Evolutionary conservation across 139 green algal genomes (phyloP).

Genomic region (Micractinium sp.): DNA sequence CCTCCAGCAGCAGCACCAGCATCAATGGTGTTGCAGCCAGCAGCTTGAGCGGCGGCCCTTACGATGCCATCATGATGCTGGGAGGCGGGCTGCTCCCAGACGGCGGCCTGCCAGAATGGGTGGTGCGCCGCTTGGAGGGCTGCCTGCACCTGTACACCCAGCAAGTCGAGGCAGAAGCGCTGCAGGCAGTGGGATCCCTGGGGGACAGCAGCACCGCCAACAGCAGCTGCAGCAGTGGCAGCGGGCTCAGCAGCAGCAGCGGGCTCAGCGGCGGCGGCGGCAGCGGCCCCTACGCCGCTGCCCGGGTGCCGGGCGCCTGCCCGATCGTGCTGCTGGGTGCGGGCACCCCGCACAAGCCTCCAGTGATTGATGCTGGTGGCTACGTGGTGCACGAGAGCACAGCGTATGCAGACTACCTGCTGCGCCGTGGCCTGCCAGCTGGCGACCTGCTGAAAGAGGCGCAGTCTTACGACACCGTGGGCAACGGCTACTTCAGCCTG

Average conservation of each 20-base stretch:
- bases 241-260: not conserved
- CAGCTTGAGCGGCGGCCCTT: not conserved
- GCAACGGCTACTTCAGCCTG: slow-evolving; percentile 87
- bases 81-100: slow-evolving; percentile 54
- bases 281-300: not conserved
- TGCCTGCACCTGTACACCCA: slow-evolving; percentile 27
- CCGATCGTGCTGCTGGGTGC: slow-evolving; percentile 63
- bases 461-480: slow-evolving; percentile 84
- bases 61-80: slow-evolving; percentile 49
- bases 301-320: not conserved
- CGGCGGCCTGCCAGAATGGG: slow-evolving; percentile 62
- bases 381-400: slow-evolving; percentile 81
- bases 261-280: not conserved
- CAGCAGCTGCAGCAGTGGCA: slow-evolving; percentile 16
- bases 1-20: not conserved
- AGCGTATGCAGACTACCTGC: slow-evolving; percentile 71
- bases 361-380: slow-evolving; percentile 63
- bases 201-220: not conserved
- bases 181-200: not conserved
- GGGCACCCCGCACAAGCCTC: slow-evolving; percentile 86
- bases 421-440: slow-evolving; percentile 49
- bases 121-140: slow-evolving; percentile 54
- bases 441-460: slow-evolving; percentile 71
- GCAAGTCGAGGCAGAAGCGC: not conserved
- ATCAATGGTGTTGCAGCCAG: not conserved